Evolutionary conservation across 139 green algal genomes (phyloP), one percentile per base, ranked within the genome.

Genomic region (Ostreobium quekettii): DNA sequence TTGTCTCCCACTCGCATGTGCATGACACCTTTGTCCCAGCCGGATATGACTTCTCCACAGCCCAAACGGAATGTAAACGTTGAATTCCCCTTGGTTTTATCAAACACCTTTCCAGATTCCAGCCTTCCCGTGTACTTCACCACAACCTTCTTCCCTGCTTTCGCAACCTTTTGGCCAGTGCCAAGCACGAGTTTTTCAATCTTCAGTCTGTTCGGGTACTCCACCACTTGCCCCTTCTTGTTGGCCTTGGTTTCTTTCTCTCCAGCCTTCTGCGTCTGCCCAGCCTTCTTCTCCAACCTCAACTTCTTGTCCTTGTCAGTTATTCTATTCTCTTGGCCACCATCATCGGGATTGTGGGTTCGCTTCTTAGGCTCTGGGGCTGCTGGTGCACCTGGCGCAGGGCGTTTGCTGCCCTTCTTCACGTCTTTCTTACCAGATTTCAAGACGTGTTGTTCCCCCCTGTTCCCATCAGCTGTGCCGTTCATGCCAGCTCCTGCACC

Each of bases 1-100:
- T 87, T 87, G 66, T 96, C 88, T 24, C 90, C 90, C 33, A 90
- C 86, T 26, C 79, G 76, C 90, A 96, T 96, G 24, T 80, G 78
- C 56, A 78, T 83, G 38, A 96, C 76, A 28, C 90, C 90, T 22
- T 83, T 71, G 74, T 96, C 90, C 88, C 87, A 96, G 7, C 86
- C 89, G 58, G 90, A 90, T 58, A 94, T 91, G 2, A 90, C 85
- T 64, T 90, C 11, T 79, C 82, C 28, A 53, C 65, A 70, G 48
- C 87, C 88, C 19, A 91, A 73, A 15, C 82, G 70, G 77, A 95
- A 95, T 15, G 61, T 64, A 64, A 95, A 95, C 39, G 72, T 80
- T 24, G 70, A 73, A 60, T 76, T 85, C 56, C 85, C 83, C 35
- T 82, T 79, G 30, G 81, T 91, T 70, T 85, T 36, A 69, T 95